A percentile compares a stretch with the other conserved stretches of the same genome.
Conservation (phyloP, 352 stramenopile species). For the Peronospora destructor region DNA sequence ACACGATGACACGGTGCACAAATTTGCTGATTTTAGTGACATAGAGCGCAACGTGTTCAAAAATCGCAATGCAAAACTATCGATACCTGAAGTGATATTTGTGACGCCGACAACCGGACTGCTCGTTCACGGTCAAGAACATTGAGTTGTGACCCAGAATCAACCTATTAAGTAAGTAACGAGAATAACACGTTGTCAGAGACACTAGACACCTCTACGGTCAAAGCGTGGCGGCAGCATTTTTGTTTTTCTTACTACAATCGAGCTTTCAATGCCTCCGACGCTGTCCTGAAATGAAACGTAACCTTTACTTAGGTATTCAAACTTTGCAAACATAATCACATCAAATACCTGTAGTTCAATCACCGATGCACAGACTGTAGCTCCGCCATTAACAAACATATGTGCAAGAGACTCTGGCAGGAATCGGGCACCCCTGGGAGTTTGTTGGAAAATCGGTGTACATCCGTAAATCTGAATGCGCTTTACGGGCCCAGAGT, state of each 20-base stretch:
- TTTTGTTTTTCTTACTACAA: slow-evolving; percentile 31
- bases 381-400: slow-evolving; percentile 62
- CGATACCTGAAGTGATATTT: slow-evolving; percentile 43
- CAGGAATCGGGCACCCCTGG: slow-evolving; percentile 43
- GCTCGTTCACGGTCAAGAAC: slow-evolving; percentile 26
- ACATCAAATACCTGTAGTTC: slow-evolving; percentile 37
- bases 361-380: slow-evolving; percentile 48
- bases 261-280: slow-evolving; percentile 35
- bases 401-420: slow-evolving; percentile 47
- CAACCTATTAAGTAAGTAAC: slow-evolving; percentile 24
- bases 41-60: not conserved
- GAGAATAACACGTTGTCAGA: slow-evolving; percentile 10
- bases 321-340: slow-evolving; percentile 4
- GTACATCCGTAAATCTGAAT: slow-evolving; percentile 76
- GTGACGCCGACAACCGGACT: slow-evolving; percentile 33
- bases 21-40: not conserved
- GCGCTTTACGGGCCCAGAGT: slow-evolving; percentile 44
- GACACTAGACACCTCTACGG: not conserved
- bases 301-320: slow-evolving; percentile 1
- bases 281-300: slow-evolving; percentile 27
- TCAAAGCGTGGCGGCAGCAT: not conserved
- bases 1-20: not conserved
- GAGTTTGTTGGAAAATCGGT: slow-evolving; percentile 53
- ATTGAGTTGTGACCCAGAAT: slow-evolving; percentile 49
- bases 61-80: not conserved